phyloP scores from a whole-genome alignment of 306 rosid genomes.

The Citrullus mucosospermus region DNA sequence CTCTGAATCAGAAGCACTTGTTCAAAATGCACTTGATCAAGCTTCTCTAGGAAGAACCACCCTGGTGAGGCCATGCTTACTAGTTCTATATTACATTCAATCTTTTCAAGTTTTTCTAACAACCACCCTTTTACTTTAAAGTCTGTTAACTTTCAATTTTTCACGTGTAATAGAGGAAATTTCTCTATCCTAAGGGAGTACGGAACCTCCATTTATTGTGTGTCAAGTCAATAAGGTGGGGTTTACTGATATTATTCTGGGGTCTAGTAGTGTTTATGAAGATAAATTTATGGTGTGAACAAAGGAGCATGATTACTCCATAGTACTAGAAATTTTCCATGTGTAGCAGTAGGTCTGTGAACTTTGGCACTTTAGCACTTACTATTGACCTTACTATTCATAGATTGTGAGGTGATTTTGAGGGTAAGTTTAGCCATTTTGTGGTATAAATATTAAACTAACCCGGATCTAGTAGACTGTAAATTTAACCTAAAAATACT shows the following conservation, averaged over 20 bases:
- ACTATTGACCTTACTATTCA: neutral
- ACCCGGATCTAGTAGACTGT: neutral
- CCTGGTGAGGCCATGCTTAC: slow-evolving; percentile 28
- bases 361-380: neutral
- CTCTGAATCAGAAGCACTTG: slow-evolving; percentile 75
- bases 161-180: neutral
- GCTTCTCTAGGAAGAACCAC: slow-evolving; percentile 98
- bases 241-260: too few species aligned
- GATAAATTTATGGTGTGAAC: too few species aligned
- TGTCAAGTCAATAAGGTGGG: too few species aligned
- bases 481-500: neutral
- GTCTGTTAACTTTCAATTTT: neutral
- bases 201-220: too few species aligned
- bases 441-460: neutral
- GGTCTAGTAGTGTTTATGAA: too few species aligned
- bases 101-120: too few species aligned
- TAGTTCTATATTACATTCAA: neutral
- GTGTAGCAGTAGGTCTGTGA: too few species aligned
- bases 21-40: slow-evolving; percentile 89
- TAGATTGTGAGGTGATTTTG: neutral
- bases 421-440: neutral
- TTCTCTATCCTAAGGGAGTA: too few species aligned
- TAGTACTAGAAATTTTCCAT: too few species aligned
- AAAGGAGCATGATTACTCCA: too few species aligned
- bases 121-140: too few species aligned